Conservation (phyloP, 345 rosid genomes). For the Punica granatum region DNA sequence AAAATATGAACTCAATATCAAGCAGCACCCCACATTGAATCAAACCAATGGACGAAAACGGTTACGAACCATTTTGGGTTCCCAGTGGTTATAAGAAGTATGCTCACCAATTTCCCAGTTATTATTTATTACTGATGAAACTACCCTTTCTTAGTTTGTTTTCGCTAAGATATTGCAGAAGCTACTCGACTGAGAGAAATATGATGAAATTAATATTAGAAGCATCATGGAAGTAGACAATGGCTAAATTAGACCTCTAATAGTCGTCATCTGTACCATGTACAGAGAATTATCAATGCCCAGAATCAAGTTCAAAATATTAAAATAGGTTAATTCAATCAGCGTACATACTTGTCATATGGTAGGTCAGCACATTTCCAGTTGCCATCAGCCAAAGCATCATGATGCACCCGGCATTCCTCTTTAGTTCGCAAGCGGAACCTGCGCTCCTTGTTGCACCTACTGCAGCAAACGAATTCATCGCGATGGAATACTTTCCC, state of each 20-base stretch:
- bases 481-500: constrained; percentile 75
- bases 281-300: neutral
- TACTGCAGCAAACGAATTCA: constrained; percentile 69
- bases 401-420: constrained; percentile 81
- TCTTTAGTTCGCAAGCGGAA: constrained; percentile 68
- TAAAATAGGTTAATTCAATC: neutral
- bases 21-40: neutral
- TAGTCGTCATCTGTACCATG: neutral
- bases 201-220: neutral
- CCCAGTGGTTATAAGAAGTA: neutral
- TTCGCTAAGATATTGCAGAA: neutral
- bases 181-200: neutral
- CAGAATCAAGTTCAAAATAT: neutral
- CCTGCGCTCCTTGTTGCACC: constrained; percentile 80
- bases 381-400: constrained; percentile 60
- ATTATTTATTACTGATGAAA: neutral
- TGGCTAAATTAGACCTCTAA: neutral
- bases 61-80: neutral
- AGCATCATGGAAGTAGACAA: neutral
- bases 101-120: neutral
- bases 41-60: neutral
- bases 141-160: neutral
- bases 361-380: constrained; percentile 82
- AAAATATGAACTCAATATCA: neutral
- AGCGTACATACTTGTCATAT: constrained; percentile 56